phyloP scores from a whole-genome alignment of 148 eudicot genomes.

The Limonium bicolor region DNA sequence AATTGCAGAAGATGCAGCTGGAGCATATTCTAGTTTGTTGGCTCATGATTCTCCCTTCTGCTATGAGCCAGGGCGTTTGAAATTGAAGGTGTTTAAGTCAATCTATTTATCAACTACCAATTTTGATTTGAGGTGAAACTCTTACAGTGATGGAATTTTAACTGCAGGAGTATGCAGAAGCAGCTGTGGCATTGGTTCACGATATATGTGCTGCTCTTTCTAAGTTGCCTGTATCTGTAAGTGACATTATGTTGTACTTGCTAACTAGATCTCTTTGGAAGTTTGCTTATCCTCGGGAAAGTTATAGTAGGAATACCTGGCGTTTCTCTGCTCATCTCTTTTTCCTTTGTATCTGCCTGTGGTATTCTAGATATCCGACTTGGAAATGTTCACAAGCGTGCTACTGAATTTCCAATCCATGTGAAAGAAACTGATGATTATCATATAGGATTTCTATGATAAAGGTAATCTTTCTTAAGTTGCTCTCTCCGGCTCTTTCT shows the following conservation, averaged over 20 bases:
- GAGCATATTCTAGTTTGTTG: slow-evolving; percentile 41
- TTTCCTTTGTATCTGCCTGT: not conserved
- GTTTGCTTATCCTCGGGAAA: not conserved
- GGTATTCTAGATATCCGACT: slow-evolving; percentile 36
- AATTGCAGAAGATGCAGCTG: slow-evolving; percentile 34
- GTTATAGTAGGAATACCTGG: not conserved
- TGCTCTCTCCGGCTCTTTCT: too few relatives aligned
- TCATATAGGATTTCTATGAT: slow-evolving; percentile 32
- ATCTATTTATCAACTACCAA: slow-evolving; percentile 21
- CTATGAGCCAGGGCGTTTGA: slow-evolving; percentile 43
- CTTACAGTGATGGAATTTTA: not conserved
- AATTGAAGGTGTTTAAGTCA: slow-evolving; percentile 38
- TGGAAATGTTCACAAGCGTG: slow-evolving; percentile 39
- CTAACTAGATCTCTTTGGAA: not conserved
- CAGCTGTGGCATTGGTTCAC: slow-evolving; percentile 37
- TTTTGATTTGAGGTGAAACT: slow-evolving; percentile 3
- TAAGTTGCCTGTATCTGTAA: slow-evolving; percentile 33
- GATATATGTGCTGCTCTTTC: slow-evolving; percentile 45
- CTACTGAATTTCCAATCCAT: slow-evolving; percentile 36
- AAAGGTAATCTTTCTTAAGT: slow-evolving; percentile 41
- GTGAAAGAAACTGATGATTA: slow-evolving; percentile 47
- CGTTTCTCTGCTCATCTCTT: not conserved
- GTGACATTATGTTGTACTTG: too few relatives aligned
- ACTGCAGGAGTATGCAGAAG: slow-evolving; percentile 43
- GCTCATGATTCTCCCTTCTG: slow-evolving; percentile 40